Evolutionary conservation across 129 eudicot species (phyloP).

Genomic region (Centrapalus pauciflorus): DNA sequence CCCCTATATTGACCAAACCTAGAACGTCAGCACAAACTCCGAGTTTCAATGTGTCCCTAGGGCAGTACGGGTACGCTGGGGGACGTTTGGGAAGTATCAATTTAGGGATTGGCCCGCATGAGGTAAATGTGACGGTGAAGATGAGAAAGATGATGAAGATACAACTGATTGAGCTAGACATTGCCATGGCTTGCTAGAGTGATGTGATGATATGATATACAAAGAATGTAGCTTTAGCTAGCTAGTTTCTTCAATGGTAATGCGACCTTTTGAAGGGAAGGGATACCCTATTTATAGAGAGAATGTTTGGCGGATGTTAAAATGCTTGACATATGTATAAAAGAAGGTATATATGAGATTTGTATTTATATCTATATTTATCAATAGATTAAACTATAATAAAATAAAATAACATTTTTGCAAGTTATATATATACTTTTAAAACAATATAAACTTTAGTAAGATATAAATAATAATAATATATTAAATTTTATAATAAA

Average conservation of each 20-base stretch:
- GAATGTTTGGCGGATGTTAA: conserved; percentile 27
- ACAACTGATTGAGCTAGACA: conserved; percentile 16
- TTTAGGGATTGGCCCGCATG: conserved; percentile 26
- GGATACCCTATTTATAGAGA: conserved; percentile 32
- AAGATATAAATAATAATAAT: too few relatives aligned
- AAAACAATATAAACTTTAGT: too few relatives aligned
- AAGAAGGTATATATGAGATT: too few relatives aligned
- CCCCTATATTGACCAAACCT: conserved; percentile 44
- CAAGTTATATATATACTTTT: too few relatives aligned
- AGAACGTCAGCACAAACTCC: conserved; percentile 71
- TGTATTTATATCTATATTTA: too few relatives aligned
- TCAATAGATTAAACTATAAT: too few relatives aligned
- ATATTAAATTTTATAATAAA: too few relatives aligned
- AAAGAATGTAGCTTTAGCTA: conserved; percentile 8
- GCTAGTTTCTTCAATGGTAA: conserved; percentile 13
- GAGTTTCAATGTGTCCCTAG: conserved; percentile 62
- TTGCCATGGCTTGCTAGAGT: conserved; percentile 29
- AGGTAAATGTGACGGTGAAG: conserved; percentile 28
- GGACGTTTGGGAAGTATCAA: conserved; percentile 33
- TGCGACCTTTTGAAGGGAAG: conserved; percentile 21
- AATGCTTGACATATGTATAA: too few relatives aligned
- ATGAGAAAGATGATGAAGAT: conserved; percentile 43
- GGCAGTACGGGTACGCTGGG: conserved; percentile 54
- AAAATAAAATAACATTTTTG: too few relatives aligned
- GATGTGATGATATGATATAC: too few relatives aligned